Evolutionary conservation across 2,329 filamentous ascomycete species (phyloP).

Genomic region (Pseudonectria foliicola): DNA sequence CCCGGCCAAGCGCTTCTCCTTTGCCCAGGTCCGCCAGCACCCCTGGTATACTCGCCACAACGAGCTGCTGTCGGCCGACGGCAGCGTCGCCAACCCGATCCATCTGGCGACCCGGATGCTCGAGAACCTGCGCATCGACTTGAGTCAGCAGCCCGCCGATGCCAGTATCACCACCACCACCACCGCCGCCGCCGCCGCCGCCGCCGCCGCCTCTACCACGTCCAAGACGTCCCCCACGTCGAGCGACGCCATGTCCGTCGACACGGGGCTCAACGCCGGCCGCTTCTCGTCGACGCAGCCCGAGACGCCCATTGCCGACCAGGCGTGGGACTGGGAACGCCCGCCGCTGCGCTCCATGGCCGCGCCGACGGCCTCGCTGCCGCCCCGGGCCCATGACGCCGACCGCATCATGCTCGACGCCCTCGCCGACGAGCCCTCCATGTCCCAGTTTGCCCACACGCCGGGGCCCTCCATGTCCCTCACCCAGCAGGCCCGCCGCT

Average conservation of each 20-base stretch:
- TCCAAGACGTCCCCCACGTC: constrained; percentile 29
- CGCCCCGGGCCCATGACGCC: constrained; percentile 25
- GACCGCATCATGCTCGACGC: constrained; percentile 46
- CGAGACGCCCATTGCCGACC: constrained; percentile 66
- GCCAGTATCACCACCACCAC: too few relatives aligned
- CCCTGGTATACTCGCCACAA: constrained; percentile 91
- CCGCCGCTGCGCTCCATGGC: constrained; percentile 52
- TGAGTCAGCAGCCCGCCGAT: constrained; percentile 62
- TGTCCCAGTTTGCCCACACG: constrained; percentile 75
- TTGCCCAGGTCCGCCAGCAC: constrained; percentile 79
- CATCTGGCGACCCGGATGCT: constrained; percentile 92
- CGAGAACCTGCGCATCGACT: constrained; percentile 82
- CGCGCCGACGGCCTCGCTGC: constrained; percentile 30
- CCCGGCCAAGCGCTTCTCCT: constrained; percentile 66
- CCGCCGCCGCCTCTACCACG: too few relatives aligned
- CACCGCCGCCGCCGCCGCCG: too few relatives aligned
- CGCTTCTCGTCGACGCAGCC: constrained; percentile 78
- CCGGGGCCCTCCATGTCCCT: constrained; percentile 74
- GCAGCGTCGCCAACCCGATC: constrained; percentile 70
- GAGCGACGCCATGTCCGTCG: constrained; percentile 63
- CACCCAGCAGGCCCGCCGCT: constrained; percentile 82
- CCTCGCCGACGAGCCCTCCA: constrained; percentile 78
- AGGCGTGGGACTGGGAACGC: constrained; percentile 81
- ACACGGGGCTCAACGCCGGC: constrained; percentile 39
- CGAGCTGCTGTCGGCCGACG: constrained; percentile 64